Evolutionary conservation across 768 basidiomycete genomes (phyloP), one percentile per base, ranked within the genome.

Genomic region (Pisolithus sp.): DNA sequence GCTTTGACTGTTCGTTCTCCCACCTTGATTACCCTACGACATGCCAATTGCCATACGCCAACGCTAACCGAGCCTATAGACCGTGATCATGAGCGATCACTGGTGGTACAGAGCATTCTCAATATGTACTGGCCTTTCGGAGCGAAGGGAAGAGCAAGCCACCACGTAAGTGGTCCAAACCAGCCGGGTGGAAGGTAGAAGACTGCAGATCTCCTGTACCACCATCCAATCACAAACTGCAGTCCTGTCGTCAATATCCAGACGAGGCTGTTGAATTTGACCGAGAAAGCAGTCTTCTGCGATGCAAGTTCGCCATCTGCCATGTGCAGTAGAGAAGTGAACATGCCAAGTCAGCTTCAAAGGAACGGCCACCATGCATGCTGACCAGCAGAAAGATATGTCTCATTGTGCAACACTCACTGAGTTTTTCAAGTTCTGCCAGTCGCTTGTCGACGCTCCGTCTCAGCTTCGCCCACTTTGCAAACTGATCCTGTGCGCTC

Each of bases 401-500:
- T 34, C 34, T 34, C 12, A 13, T 34, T 4, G 34, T 34, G 13
- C 34, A 36, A 41, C 52, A 77, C 86, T 66, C 68, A 97, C 94
- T 98, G 55, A 93, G 76, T 68, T 85, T 87, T 73, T 98, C 94
- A 4, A 98, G 76, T 50, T 99, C 93, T 38, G 83, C 80, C 17
- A 96, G 68, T 18, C 87, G 90, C 69, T 95, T 97, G 73, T 98
- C 95, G 42, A 97, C 82, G 59, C 80, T 90, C 58, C 96, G 72
- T 60, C 89, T 73, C 63, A 98, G 71, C 72, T 93, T 93, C 44
- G 95, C 95, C 95, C 96, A 98, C 71, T 93, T 97, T 18, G 93
- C 91, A 66, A 99, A 99, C 63, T 98, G 90, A 63, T 97, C 94
- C 65, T 98, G 96, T 17, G 93, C 89, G 60, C 89, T 93, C 31